phyloP scores from a whole-genome alignment of 2,329 filamentous ascomycete species.

The Xylaria sp. region DNA sequence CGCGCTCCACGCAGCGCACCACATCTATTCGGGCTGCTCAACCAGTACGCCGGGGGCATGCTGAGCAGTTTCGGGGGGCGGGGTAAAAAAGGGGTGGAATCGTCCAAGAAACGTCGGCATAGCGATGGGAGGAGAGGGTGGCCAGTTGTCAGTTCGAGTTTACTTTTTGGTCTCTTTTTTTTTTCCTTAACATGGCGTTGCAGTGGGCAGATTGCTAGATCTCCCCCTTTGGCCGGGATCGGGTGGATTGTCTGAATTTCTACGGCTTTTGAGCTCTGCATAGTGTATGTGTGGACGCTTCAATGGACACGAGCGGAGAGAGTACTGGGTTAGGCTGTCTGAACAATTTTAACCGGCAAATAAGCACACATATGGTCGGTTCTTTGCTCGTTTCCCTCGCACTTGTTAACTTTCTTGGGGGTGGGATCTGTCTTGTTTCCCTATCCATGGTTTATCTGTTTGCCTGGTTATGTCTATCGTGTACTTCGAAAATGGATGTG shows the following conservation, averaged over 20 bases:
- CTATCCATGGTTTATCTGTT: conserved; percentile 7
- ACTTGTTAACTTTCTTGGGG: background rate
- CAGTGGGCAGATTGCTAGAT: conserved; percentile 12
- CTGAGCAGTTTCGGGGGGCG: conserved; percentile 2
- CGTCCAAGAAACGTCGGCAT: conserved; percentile 8
- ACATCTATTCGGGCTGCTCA: conserved; percentile 1
- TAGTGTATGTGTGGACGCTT: conserved; percentile 8
- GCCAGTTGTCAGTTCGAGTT: conserved; percentile 1
- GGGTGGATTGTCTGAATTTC: conserved; percentile 9
- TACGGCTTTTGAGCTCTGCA: conserved; percentile 1
- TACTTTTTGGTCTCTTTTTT: background rate
- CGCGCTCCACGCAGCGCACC: background rate
- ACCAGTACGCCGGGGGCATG: conserved; percentile 1
- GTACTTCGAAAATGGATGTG: conserved; percentile 20
- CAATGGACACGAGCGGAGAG: conserved; percentile 7
- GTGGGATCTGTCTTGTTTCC: background rate
- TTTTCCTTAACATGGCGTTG: conserved; percentile 10
- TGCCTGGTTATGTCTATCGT: conserved; percentile 16
- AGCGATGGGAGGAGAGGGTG: conserved; percentile 6
- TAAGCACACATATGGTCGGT: conserved; percentile 21
- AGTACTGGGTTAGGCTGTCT: conserved; percentile 28
- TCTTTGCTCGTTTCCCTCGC: conserved; percentile 16
- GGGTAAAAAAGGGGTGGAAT: background rate
- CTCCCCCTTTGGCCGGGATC: background rate
- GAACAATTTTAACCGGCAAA: conserved; percentile 16